Evolutionary conservation across 1,284 basidiomycete genomes (phyloP).

Genomic region (Boletus holoroseus): DNA sequence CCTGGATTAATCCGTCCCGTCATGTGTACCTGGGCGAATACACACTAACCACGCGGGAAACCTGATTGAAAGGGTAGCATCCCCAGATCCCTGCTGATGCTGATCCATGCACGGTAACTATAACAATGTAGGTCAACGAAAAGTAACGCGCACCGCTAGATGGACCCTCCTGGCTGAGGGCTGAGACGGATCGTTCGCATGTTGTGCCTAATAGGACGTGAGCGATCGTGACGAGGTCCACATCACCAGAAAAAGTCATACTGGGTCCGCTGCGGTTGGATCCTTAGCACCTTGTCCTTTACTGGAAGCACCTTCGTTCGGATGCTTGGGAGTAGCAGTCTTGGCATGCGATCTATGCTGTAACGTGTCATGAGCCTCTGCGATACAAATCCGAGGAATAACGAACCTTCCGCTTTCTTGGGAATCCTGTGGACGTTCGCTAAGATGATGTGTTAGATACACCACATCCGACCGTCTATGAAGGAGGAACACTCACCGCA

Average conservation of each 20-base stretch:
- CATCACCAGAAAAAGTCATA: neutral
- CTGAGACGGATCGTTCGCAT: neutral
- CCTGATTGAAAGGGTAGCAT: neutral
- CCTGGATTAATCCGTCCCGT: neutral
- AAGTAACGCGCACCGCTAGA: neutral
- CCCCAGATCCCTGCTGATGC: neutral
- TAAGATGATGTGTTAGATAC: neutral
- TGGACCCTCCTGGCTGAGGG: neutral
- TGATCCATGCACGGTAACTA: neutral
- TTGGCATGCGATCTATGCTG: neutral
- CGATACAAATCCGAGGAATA: neutral
- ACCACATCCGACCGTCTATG: neutral
- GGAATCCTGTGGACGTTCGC: neutral
- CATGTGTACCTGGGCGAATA: neutral
- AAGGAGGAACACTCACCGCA: neutral
- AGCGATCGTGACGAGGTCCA: neutral
- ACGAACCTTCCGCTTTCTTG: neutral
- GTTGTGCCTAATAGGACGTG: neutral
- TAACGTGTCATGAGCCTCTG: neutral
- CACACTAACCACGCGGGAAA: neutral
- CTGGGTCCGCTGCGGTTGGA: neutral
- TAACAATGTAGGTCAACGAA: neutral
- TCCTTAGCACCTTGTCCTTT: neutral
- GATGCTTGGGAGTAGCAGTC: neutral
- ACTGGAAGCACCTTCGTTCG: neutral